Evolutionary conservation across 441 rosid species (phyloP), one percentile per base, ranked within the genome.

Genomic region (Daphne laureola): DNA sequence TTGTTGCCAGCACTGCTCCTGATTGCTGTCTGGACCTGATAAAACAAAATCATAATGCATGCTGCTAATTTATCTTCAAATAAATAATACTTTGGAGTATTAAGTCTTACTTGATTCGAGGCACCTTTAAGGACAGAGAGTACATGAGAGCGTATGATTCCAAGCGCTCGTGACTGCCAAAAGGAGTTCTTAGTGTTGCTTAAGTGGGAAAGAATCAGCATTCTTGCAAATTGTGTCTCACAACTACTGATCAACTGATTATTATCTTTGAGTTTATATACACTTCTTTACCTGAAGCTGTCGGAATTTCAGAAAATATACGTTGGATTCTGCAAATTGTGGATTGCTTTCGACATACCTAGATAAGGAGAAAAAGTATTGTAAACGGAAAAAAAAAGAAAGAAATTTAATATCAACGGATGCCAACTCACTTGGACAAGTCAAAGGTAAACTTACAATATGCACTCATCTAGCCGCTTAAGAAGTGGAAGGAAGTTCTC

Each of bases 311-410:
- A 93, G 87, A 73, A 93, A 75, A 81, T 89, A 89, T 62, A 87
- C 90, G 64, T 84, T 77, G 5, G 98, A 89, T 75, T 93, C 98
- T 47, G 97, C 97, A 76, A 86, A 93, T 49, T 89, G 97, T 12
- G 86, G 97, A 69, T 89, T 93, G 70, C 72, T 74, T 66, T 89
- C 97, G 44, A 90, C 84, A 65, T 93, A 93, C 71, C 98, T 93
- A 57, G 38, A 31, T 17, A 61, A 48, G 26, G 50, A 50, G 17
- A 62, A 49, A 21, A 31, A 1, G 38, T 31, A 31, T 31, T 31
- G 38, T 31, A 50, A 59, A 58, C n/a, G n/a, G n/a, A n/a, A n/a
- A n/a, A n/a, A n/a, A 26, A 35, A 53, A 9, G 60, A 43, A 25
- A 49, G 8, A 12, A 14, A 17, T 14, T 26, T 15, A 51, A 51